Evolutionary conservation across 1,139 yeast species (phyloP), one percentile per base, ranked within the genome.

Genomic region (Pneumocystis jirovecii): DNA sequence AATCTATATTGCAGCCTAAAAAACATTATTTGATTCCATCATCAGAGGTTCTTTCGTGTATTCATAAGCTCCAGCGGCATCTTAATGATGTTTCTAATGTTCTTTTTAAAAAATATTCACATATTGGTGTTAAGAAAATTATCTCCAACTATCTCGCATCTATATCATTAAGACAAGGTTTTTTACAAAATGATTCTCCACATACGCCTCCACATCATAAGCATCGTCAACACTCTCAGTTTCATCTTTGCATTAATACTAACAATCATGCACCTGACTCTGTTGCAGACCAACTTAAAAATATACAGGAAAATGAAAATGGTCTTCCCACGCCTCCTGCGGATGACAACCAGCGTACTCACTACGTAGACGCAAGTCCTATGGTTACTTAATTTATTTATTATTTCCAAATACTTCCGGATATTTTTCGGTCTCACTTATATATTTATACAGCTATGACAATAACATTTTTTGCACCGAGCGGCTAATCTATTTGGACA

Each of bases 1-100:
- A 89, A 69, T 83, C 87, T 65, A 83, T 89, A 71, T 81, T 74
- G 70, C 73, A 80, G 72, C 45, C 71, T 61, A 68, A 74, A 69
- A 73, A 69, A 6, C 70, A 59, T 64, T 61, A 64, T 68, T 73
- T 60, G n/a, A 12, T 50, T 50, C 12, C 57, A 50, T 65, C 57
- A 60, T 67, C 61, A 57, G 62, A 39, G 4, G 60, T 39, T 61
- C 42, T 40, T 37, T 60, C 56, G 35, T 64, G 60, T 56, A 62
- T 42, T 45, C 60, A 64, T 66, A 65, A 19, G 64, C 67, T 37
- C 56, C 67, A 35, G 66, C 64, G 61, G 72, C 66, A 70, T 76
- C 67, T 70, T 74, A 61, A 69, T 74, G 60, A 62, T 39, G 57
- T 79, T 12, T 76, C 79, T 12, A 63, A 65, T 37, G 68, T 69